Base-by-base conservation (phyloP, 257 asterid species). In the Solanum chiquidenum region DNA sequence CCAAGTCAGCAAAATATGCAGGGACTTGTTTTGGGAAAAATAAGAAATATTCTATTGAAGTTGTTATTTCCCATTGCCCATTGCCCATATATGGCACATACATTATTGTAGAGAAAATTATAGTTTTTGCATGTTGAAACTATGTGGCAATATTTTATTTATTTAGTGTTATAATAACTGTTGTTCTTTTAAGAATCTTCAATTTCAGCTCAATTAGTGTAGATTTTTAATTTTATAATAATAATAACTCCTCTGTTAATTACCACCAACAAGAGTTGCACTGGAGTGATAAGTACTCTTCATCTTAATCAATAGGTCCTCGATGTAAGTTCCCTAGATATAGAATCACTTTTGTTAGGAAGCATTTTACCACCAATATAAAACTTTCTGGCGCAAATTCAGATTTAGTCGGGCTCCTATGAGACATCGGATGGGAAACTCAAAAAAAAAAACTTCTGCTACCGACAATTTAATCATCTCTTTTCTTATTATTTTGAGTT, bases 391-490 rank as follows among this genome's bases (percentile, higher is more conserved):
- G 10, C 10, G 10, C 42, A 7, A 38, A 38, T 38, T 9, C 42
- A 38, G 10, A 38, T 38, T 38, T 38, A 38, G 42, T 38, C 42
- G 10, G 7, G 8, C 42, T 38, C 42, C 42, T 7, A 38, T 38
- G 42, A 38, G 2, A 49, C 58, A 49, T 7, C 1, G 18, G 0
- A 6, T 46, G 18, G 0, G 0, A 44, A 46, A 12, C 0, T 3
- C 0, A 46, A 46, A 46, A 1, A 1, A 12, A 44, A 44, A 12
- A 5, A 12, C 12, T 44, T 44, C 0, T 6, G 16, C 52, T 44
- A 1, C 18, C 5, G 4, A 52, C 62, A 52, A 52, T 52, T 52
- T 52, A 52, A 52, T 52, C 18, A 16, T 44, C 5, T 44, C 52
- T 44, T 44, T 44, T 44, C 52, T 52, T 52, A 0, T 23, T 0